Percentiles rank a stretch among this genome's conserved stretches.
Evolutionary conservation across 306 rosid genomes (phyloP).

Genomic region (Abrus pulchellus): DNA sequence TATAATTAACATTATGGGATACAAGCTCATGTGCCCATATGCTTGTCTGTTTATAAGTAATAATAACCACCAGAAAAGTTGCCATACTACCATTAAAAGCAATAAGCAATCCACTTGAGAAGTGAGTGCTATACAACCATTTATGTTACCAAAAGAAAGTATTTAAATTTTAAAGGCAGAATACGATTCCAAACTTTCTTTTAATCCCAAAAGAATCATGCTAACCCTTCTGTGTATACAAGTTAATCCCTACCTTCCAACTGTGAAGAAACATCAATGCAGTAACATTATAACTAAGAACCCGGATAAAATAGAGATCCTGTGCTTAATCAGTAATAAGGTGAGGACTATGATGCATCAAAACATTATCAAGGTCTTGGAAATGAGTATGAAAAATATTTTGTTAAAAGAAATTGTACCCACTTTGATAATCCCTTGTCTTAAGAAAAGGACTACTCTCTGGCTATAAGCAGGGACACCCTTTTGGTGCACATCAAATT

Average conservation of each 20-base stretch:
- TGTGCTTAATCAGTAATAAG: too few relatives aligned
- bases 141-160: not conserved
- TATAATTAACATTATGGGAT: not conserved
- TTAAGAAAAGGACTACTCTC: too few relatives aligned
- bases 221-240: constrained; percentile 37
- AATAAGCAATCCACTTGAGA: constrained; percentile 9
- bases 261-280: constrained; percentile 79
- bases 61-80: not conserved
- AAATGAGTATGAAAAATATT: too few relatives aligned
- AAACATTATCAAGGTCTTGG: too few relatives aligned
- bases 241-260: constrained; percentile 6
- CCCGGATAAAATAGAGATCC: too few relatives aligned
- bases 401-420: too few relatives aligned
- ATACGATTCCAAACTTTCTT: constrained; percentile 12
- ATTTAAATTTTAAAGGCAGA: constrained; percentile 28
- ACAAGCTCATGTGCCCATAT: not conserved
- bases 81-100: constrained; percentile 10
- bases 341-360: too few relatives aligned
- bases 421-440: too few relatives aligned
- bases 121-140: not conserved
- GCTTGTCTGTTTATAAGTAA: not conserved
- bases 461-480: too few relatives aligned
- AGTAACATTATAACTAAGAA: constrained; percentile 11
- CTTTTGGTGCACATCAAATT: too few relatives aligned
- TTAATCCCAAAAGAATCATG: constrained; percentile 12